Percentiles rank a stretch among this genome's conserved stretches.
phyloP scores from a whole-genome alignment of 345 rosid genomes.

The Eucalyptus rudis region DNA sequence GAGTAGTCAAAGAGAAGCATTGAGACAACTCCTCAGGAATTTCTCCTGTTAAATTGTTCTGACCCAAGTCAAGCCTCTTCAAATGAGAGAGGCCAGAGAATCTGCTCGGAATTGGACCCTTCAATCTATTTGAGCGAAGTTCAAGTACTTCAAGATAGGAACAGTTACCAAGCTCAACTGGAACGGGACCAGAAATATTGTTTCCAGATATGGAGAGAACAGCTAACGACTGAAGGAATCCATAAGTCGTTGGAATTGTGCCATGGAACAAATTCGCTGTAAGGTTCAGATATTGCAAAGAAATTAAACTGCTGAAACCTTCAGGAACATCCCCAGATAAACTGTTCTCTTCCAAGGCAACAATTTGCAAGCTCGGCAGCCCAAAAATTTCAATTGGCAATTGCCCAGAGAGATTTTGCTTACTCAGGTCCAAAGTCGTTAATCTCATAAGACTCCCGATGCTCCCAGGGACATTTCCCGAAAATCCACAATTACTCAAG shows the following conservation, averaged over 20 bases:
- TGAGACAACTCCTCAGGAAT: constrained; percentile 41
- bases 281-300: constrained; percentile 46
- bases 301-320: constrained; percentile 80
- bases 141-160: constrained; percentile 65
- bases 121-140: constrained; percentile 48
- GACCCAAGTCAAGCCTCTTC: constrained; percentile 50
- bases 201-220: constrained; percentile 57
- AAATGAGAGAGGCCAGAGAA: constrained; percentile 38
- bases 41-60: constrained; percentile 36
- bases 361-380: constrained; percentile 56
- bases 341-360: constrained; percentile 42
- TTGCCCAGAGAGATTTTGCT: constrained; percentile 56
- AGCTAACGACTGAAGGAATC: constrained; percentile 45
- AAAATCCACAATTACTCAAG: constrained; percentile 60
- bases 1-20: constrained; percentile 34
- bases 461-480: constrained; percentile 46
- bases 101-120: constrained; percentile 39
- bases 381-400: constrained; percentile 70
- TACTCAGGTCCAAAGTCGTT: constrained; percentile 54
- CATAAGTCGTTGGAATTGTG: constrained; percentile 43
- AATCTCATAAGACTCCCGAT: constrained; percentile 47
- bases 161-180: constrained; percentile 59
- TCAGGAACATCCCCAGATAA: constrained; percentile 52
- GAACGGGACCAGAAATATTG: constrained; percentile 36
- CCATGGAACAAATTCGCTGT: constrained; percentile 41